Evolutionary conservation across 2,329 filamentous ascomycete genomes (phyloP), one percentile per base, ranked within the genome.

Genomic region (Aureobasidium sp.): DNA sequence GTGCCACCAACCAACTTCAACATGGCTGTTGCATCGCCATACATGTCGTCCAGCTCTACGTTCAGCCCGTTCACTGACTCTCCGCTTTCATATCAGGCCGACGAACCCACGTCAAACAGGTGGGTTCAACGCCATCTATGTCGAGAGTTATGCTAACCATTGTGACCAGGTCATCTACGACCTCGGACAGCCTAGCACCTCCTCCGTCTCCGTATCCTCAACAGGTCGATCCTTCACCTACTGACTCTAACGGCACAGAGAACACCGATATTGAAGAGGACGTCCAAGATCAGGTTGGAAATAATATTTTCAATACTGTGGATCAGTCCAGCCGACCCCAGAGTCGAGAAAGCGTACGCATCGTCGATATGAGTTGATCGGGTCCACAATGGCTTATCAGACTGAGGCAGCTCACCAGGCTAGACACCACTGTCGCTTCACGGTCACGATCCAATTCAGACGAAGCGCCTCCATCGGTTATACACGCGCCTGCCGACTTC

Each of bases 401-500:
- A 5, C 13, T 10, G 8, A 42, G 21, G 42, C 66, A 73, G 65
- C 74, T 77, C 50, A 71, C 70, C 34, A 76, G 74, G 69, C 73
- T 83, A 53, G 74, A 81, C 64, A 83, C 79, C 8, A 67, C 72
- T 34, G 66, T 79, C 21, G 69, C 75, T 11, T 64, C 67, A 49
- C 70, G 73, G 57, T 65, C 70, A 32, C 72, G 75, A 69, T 87
- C 72, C 77, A 86, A 71, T 59, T 82, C 82, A 29, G 86, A 86
- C 64, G 90, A 96, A 66, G 90, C 92, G 67, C 87, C 91, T 29
- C 83, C 90, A 59, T 97, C 92, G 1, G 92, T 96, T 60, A 96
- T 97, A 67, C 92, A 96, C 78, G 90, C 90, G 16, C 91, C 92
- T 0, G 82, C 90, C 66, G 90, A 88, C 64, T 97, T 94, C 74